These are phyloP conservation scores for Hamamelis virginiana DNA, from an alignment of 164 flowering plant species.

Conservation along the genomic window DNA sequence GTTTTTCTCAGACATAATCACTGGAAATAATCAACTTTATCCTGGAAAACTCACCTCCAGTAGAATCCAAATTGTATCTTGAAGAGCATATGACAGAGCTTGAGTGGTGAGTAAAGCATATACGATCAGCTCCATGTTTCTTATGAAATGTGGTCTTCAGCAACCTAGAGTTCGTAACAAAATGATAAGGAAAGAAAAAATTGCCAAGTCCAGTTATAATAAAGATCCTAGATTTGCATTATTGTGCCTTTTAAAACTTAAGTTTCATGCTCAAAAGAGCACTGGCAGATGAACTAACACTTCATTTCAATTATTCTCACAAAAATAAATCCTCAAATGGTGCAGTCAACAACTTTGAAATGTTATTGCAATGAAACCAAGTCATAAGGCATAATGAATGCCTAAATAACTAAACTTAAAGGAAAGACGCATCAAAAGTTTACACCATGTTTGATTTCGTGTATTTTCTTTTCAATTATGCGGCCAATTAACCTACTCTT, in stretches of 20 bases:
- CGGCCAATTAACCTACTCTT: background rate
- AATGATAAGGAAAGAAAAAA: background rate
- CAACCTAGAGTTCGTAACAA: slow-evolving; percentile 46
- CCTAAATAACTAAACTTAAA: background rate
- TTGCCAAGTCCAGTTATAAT: background rate
- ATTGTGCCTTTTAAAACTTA: background rate
- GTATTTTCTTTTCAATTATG: background rate
- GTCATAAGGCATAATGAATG: background rate
- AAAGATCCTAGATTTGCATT: no score
- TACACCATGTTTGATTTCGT: background rate
- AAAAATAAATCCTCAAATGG: background rate
- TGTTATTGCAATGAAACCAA: background rate
- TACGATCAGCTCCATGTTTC: slow-evolving; percentile 89
- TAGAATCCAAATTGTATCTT: slow-evolving; percentile 64
- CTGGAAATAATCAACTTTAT: background rate
- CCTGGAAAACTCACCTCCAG: slow-evolving; percentile 53
- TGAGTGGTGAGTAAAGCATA: slow-evolving; percentile 98
- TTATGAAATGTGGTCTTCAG: slow-evolving; percentile 92
- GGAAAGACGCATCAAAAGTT: no score
- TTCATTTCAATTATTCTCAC: slow-evolving; percentile 1
- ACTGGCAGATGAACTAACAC: background rate
- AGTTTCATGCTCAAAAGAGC: background rate
- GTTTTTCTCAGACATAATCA: slow-evolving; percentile 5
- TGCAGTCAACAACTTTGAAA: background rate
- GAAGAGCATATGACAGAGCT: slow-evolving; percentile 95